Conservation (phyloP, 805 yeast species). For the Pichia kluyveri region DNA sequence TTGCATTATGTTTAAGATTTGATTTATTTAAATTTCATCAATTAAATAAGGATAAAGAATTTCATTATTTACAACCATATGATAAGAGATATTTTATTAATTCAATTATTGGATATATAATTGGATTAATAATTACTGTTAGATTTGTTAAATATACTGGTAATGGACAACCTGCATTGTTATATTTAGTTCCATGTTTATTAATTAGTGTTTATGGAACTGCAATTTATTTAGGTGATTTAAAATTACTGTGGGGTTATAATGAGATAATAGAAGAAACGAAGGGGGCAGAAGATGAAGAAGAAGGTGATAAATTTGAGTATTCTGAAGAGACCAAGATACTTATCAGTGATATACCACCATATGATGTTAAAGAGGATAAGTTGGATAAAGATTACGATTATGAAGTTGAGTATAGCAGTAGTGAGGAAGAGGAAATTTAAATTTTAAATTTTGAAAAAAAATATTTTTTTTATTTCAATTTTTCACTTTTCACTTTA, state of each 20-base stretch:
- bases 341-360: conserved; percentile 15
- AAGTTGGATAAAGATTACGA: conserved; percentile 17
- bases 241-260: conserved; percentile 31
- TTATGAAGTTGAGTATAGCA: not conserved
- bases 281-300: conserved; percentile 7
- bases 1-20: conserved; percentile 44
- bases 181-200: conserved; percentile 50
- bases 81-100: conserved; percentile 38
- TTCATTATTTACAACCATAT: conserved; percentile 31
- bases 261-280: conserved; percentile 18
- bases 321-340: conserved; percentile 19
- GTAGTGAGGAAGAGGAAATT: not conserved
- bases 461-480: not conserved
- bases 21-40: conserved; percentile 38
- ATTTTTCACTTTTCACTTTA: too few species aligned
- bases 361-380: conserved; percentile 18
- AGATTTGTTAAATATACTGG: conserved; percentile 29
- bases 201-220: conserved; percentile 24
- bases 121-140: conserved; percentile 38
- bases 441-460: too few species aligned
- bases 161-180: conserved; percentile 58
- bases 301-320: not conserved
- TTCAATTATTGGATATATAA: conserved; percentile 37
- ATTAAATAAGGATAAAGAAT: conserved; percentile 23
- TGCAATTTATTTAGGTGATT: conserved; percentile 35